phyloP scores from a whole-genome alignment of 108 stramenopile genomes.

The Chaetoceros tenuissimus region DNA sequence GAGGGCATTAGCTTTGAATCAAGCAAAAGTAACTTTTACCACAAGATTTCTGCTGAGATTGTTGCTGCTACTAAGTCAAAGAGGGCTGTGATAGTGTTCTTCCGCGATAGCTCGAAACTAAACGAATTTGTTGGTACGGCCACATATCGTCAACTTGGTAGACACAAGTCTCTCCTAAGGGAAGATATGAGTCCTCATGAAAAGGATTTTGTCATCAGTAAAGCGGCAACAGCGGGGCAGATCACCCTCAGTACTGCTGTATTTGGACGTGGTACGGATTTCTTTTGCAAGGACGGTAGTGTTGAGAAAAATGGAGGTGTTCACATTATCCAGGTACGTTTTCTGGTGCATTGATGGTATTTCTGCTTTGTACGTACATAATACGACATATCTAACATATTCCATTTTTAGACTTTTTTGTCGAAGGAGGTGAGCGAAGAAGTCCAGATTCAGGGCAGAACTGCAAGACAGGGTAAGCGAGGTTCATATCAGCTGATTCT shows the following conservation, averaged over 20 bases:
- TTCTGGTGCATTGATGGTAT: neutral
- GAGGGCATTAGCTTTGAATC: slow-evolving; percentile 39
- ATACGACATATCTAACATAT: too few relatives aligned
- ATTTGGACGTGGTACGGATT: slow-evolving; percentile 59
- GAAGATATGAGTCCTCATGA: slow-evolving; percentile 34
- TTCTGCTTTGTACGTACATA: too few relatives aligned
- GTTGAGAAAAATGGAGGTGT: slow-evolving; percentile 43
- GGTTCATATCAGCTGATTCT: slow-evolving; percentile 46
- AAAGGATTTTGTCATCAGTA: slow-evolving; percentile 48
- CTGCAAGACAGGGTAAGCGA: slow-evolving; percentile 52
- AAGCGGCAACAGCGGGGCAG: slow-evolving; percentile 46
- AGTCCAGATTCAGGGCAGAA: slow-evolving; percentile 56
- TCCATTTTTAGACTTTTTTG: too few relatives aligned
- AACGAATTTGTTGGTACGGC: slow-evolving; percentile 30
- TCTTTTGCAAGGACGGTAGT: slow-evolving; percentile 50
- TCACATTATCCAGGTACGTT: slow-evolving; percentile 36
- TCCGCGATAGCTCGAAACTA: slow-evolving; percentile 19
- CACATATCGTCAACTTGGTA: slow-evolving; percentile 36
- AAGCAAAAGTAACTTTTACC: slow-evolving; percentile 33
- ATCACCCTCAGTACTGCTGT: slow-evolving; percentile 44
- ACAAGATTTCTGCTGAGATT: slow-evolving; percentile 40
- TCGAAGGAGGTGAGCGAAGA: slow-evolving; percentile 47
- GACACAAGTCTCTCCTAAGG: slow-evolving; percentile 32
- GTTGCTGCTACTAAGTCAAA: slow-evolving; percentile 19
- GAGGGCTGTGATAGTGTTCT: slow-evolving; percentile 54